These are phyloP conservation scores for Lactarius deliciosus DNA, from an alignment of 768 basidiomycete species.

Conservation along the genomic window DNA sequence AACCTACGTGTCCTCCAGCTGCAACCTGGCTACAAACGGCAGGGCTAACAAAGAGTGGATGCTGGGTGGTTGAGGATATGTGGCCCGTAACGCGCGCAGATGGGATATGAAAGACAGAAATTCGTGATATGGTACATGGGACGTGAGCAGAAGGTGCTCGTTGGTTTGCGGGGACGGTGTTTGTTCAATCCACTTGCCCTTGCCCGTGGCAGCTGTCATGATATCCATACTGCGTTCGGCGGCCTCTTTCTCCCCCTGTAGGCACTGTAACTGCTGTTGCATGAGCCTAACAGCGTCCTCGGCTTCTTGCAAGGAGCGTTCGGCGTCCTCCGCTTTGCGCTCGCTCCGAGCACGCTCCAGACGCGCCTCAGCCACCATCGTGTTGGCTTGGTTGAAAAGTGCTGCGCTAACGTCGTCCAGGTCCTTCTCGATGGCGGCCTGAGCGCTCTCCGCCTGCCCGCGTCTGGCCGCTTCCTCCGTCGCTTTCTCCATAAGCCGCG, in stretches of 20 bases:
- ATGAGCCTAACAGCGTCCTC: slow-evolving; percentile 84
- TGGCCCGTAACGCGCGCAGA: slow-evolving; percentile 65
- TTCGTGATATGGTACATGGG: slow-evolving; percentile 77
- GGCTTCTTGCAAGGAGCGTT: slow-evolving; percentile 74
- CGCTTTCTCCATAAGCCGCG: slow-evolving; percentile 90
- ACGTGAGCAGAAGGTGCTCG: slow-evolving; percentile 52
- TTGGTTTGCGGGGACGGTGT: slow-evolving; percentile 33
- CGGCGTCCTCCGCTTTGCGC: slow-evolving; percentile 72
- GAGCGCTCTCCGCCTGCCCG: slow-evolving; percentile 85
- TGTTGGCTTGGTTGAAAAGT: slow-evolving; percentile 91
- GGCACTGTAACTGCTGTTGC: slow-evolving; percentile 79
- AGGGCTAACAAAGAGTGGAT: slow-evolving; percentile 74
- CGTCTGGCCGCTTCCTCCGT: slow-evolving; percentile 91
- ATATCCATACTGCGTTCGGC: slow-evolving; percentile 53
- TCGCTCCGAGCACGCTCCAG: slow-evolving; percentile 64
- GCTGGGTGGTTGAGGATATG: slow-evolving; percentile 58
- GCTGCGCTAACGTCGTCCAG: slow-evolving; percentile 90
- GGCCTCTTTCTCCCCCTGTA: slow-evolving; percentile 66
- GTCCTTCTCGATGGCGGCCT: slow-evolving; percentile 85
- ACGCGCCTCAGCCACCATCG: slow-evolving; percentile 96
- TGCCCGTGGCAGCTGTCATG: slow-evolving; percentile 55
- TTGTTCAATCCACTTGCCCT: slow-evolving; percentile 65
- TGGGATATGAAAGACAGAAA: slow-evolving; percentile 77
- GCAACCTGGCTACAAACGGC: slow-evolving; percentile 74
- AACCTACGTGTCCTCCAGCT: slow-evolving; percentile 83